Base-by-base conservation (phyloP, 257 asterid genomes). In the Avicennia marina region DNA sequence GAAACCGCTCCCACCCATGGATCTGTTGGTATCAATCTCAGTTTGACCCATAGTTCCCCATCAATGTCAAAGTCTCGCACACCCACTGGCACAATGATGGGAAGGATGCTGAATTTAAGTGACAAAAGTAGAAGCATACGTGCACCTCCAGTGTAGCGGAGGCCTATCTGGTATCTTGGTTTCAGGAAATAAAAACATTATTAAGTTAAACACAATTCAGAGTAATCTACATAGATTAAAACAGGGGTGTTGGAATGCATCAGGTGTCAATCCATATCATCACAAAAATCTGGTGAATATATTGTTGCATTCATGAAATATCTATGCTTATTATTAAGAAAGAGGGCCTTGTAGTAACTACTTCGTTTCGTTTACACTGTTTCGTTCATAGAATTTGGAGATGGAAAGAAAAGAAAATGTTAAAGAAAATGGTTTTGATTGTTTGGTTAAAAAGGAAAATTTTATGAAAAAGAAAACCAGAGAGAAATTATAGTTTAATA, bases 1-100 rank as follows among this genome's bases (percentile, higher is more conserved):
- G 98, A 86, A 77, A 75, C 95, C 60, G 97, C 94, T 72, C 98
- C 98, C 56, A 93, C 94, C 95, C 95, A 93, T n/a, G 98, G 98
- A 69, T 86, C 90, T 55, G 94, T 69, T 56, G 94, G 95, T 81
- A 93, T 82, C 53, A 93, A 58, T 60, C 98, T 69, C 72, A 93
- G 60, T 61, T 93, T 89, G 64, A 93, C 96, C 98, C 98, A 93
- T 31, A 93, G 67, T 70, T 89, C 98, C 44, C 98, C 98, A 53
- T 93, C 98, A 73, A 93, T 84, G 64, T 93, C 98, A 68, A 93
- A 89, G 62, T 93, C 86, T 41, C 95, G 81, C 25, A 93, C 86
- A 42, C 90, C 97, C 26, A 93, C 95, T 36, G 98, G 98, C 74
- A 93, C 95, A 50, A 71, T 59, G 38, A 93, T 68, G 56, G 98